phyloP scores from a whole-genome alignment of 75 land plant species.

The Cryptomeria japonica region DNA sequence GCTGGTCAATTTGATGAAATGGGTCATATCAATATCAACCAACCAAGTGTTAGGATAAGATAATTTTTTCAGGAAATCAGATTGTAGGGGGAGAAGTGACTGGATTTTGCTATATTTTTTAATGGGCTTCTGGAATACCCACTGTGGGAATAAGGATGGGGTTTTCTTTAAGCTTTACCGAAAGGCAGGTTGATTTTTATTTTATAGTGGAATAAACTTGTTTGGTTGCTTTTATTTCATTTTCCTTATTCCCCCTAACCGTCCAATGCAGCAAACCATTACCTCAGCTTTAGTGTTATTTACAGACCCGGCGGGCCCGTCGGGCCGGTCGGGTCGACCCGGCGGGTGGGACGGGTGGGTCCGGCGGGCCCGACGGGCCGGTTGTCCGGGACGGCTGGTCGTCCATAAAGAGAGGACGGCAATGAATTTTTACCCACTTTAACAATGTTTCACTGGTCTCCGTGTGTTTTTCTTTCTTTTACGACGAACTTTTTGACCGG shows the following conservation, averaged over 20 bases:
- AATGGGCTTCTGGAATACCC: neutral
- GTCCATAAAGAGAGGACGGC: slow-evolving; percentile 9
- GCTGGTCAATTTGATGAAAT: neutral
- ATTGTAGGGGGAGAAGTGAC: neutral
- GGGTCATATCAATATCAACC: slow-evolving; percentile 1
- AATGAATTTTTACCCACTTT: neutral
- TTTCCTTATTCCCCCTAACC: neutral
- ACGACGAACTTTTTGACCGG: slow-evolving; percentile 2
- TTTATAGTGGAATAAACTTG: neutral
- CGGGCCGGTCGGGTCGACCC: too few species aligned
- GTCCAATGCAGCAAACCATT: neutral
- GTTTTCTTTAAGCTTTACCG: neutral
- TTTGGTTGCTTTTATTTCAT: neutral
- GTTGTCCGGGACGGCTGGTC: slow-evolving; percentile 2
- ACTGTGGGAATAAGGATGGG: neutral
- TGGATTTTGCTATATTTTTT: too few species aligned
- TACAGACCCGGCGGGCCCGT: too few species aligned
- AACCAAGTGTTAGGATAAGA: neutral
- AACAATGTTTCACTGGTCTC: neutral
- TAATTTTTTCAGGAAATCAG: neutral
- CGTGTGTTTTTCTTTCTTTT: neutral
- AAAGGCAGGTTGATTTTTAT: neutral
- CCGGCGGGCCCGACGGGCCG: neutral
- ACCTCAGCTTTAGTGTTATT: slow-evolving; percentile 6
- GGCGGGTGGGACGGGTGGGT: too few species aligned